A percentile compares a stretch with the other conserved stretches of the same genome.
These are phyloP conservation scores for Aspergillus alliaceus DNA, from an alignment of 2,329 filamentous ascomycete genomes.

Conservation along the genomic window DNA sequence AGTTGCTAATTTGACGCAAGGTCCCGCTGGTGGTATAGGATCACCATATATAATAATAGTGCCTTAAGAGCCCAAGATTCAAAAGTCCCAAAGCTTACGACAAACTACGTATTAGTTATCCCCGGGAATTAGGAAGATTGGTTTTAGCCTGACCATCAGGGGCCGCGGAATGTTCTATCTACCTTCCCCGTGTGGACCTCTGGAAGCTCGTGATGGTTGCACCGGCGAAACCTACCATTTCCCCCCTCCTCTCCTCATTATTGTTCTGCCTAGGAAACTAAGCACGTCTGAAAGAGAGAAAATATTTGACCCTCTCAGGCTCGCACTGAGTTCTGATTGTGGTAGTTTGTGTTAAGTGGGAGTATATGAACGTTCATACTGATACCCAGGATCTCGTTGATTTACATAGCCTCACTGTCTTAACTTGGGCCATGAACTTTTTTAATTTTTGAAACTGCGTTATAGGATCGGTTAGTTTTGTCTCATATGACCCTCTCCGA, in stretches of 20 bases:
- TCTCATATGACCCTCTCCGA: neutral
- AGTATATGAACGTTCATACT: neutral
- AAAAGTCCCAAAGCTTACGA: neutral
- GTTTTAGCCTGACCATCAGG: constrained; percentile 16
- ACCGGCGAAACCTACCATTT: neutral
- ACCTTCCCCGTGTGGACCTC: constrained; percentile 15
- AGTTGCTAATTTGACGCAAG: neutral
- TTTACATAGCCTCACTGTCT: neutral
- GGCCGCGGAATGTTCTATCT: constrained; percentile 21
- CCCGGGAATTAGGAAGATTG: constrained; percentile 21
- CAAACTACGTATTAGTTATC: constrained; percentile 12
- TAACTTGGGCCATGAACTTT: too few relatives aligned
- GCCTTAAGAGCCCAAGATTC: neutral
- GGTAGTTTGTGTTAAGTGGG: too few relatives aligned
- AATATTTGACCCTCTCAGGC: too few relatives aligned
- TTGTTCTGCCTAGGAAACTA: neutral
- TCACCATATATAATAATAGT: neutral
- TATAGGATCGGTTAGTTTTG: too few relatives aligned
- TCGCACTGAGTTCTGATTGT: too few relatives aligned
- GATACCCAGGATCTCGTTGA: neutral
- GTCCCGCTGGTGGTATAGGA: neutral
- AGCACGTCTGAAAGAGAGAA: neutral
- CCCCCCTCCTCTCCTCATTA: neutral
- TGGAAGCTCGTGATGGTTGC: neutral
- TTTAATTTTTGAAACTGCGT: too few relatives aligned